Conservation (phyloP, 345 rosid genomes). For the Eucalyptus sideroxylon region DNA sequence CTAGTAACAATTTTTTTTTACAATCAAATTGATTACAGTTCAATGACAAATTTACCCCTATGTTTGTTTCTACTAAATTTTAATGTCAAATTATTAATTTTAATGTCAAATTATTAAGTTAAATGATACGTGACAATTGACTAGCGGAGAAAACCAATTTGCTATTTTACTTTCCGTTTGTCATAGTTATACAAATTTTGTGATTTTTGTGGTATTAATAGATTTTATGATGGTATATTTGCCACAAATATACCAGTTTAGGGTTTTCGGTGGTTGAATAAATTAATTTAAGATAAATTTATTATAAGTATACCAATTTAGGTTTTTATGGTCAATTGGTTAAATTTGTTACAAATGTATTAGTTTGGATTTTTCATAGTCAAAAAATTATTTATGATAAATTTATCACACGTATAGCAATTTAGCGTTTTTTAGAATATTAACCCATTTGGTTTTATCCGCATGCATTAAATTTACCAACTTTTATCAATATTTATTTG, state of each 20-base stretch:
- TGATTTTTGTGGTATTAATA: too few relatives aligned
- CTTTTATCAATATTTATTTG: not conserved
- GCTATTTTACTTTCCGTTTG: rapidly evolving
- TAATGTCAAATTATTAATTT: too few relatives aligned
- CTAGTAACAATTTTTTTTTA: too few relatives aligned
- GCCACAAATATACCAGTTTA: rapidly evolving
- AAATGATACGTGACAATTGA: rapidly evolving
- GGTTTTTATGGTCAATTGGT: rapidly evolving
- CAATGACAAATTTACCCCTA: rapidly evolving
- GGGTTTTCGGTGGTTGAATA: rapidly evolving
- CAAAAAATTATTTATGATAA: too few relatives aligned
- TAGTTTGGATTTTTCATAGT: rapidly evolving
- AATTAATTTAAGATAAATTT: rapidly evolving
- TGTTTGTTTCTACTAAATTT: too few relatives aligned
- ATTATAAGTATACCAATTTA: rapidly evolving
- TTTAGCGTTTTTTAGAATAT: rapidly evolving
- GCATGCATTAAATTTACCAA: not conserved
- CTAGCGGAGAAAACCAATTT: rapidly evolving
- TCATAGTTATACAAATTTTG: rapidly evolving
- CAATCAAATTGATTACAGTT: too few relatives aligned
- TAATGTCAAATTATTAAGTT: too few relatives aligned
- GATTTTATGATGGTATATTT: rapidly evolving
- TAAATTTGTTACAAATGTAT: rapidly evolving
- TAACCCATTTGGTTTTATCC: not conserved
- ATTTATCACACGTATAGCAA: rapidly evolving